Evolutionary conservation across 2,329 filamentous ascomycete species (phyloP), one percentile per base, ranked within the genome.

Genomic region (Trichoderma polysporum): DNA sequence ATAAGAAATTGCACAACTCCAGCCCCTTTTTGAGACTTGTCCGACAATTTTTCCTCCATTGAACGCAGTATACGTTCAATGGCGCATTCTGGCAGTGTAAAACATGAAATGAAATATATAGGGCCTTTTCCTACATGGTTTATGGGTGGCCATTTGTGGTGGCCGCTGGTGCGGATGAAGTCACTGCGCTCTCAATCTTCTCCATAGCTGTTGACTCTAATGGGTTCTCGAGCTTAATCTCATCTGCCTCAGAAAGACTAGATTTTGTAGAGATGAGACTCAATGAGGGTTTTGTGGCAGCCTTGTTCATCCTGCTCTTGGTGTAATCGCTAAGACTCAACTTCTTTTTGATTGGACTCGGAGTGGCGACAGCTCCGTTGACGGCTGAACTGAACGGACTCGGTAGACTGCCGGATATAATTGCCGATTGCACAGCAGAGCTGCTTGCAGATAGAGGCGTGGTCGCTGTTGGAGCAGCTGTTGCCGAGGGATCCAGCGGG

Each of bases 321-420:
- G 82, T 85, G 72, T 90, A 90, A 72, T 90, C 88, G 72, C 87
- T 90, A 2, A 90, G 75, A 69, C 86, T 90, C 41, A 90, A 78
- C 75, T 90, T 90, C 81, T 90, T 90, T 77, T 89, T 89, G 35
- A 87, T 79, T 2, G 88, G 88, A 69, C 86, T 89, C 2, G 86
- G 85, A 25, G 82, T 81, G 10, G 80, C 80, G 6, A 75, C 75
- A 9, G 79, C 71, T 15, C 83, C 81, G 66, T 84, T 86, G 37
- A 80, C 73, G 0, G 77, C 71, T 0, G 80, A 69, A 4, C 77
- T 73, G 61, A 87, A 84, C 0, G 84, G 79, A 54, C 77, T 83
- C 0, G 81, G 70, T 35, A 81, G 72, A 62, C 74, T 79, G 29
- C 72, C 72, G 3, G 78, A 71, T 1, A 85, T 83, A 2, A 85